Conservation (phyloP, 257 asterid genomes). For the Echium plantagineum region DNA sequence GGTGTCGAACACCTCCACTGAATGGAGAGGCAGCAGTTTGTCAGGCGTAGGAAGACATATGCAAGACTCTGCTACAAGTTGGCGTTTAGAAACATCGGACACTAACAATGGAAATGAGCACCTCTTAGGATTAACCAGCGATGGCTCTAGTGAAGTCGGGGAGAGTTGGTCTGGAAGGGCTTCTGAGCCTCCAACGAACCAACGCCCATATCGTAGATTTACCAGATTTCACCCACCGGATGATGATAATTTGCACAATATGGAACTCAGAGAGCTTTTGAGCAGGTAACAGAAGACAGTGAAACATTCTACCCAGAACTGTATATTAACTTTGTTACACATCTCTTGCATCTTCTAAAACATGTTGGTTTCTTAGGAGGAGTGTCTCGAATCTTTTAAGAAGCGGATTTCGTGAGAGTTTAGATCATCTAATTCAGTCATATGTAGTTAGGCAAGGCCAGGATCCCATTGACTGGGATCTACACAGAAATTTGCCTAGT, state of each 20-base stretch:
- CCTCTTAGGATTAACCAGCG: slow-evolving; percentile 34
- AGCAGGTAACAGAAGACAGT: slow-evolving; percentile 47
- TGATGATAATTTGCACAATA: slow-evolving; percentile 84
- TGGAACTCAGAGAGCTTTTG: slow-evolving; percentile 94
- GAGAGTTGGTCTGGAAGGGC: slow-evolving; percentile 67
- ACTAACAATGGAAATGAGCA: slow-evolving; percentile 30
- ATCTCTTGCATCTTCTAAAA: slow-evolving; percentile 8
- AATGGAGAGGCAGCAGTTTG: too few relatives aligned
- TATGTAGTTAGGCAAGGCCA: slow-evolving; percentile 74
- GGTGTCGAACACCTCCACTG: slow-evolving; percentile 24
- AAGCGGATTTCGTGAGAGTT: slow-evolving; percentile 89
- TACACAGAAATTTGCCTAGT: slow-evolving; percentile 62
- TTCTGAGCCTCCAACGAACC: slow-evolving; percentile 72
- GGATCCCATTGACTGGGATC: slow-evolving; percentile 72
- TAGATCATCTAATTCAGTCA: slow-evolving; percentile 79
- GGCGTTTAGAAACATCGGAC: slow-evolving; percentile 36
- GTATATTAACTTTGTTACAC: slow-evolving; percentile 3
- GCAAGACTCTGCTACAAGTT: slow-evolving; percentile 35
- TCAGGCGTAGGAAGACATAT: slow-evolving; percentile 14
- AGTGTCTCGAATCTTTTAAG: slow-evolving; percentile 89
- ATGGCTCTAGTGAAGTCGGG: slow-evolving; percentile 51
- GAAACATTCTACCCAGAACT: neutral
- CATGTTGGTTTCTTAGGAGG: slow-evolving; percentile 47
- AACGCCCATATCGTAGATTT: slow-evolving; percentile 40
- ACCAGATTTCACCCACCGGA: slow-evolving; percentile 83